Percentiles rank a stretch among this genome's conserved stretches.
phyloP scores from a whole-genome alignment of 257 asterid species.

The Capsicum chinense region DNA sequence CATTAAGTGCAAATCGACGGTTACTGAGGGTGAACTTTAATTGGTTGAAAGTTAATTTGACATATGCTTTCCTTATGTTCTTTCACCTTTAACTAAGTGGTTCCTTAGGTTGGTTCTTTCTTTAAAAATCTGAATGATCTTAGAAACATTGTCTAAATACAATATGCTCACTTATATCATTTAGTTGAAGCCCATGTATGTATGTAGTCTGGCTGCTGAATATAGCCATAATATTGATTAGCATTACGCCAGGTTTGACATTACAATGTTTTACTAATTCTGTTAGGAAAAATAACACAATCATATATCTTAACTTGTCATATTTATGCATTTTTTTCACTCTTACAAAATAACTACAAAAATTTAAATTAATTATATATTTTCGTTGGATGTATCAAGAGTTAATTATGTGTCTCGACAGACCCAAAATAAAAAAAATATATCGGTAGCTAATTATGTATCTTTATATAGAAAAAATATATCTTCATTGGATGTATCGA shows the following conservation, averaged over 20 bases:
- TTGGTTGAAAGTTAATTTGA: neutral
- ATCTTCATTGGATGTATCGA: too few relatives aligned
- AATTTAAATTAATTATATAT: too few relatives aligned
- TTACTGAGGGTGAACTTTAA: neutral
- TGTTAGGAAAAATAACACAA: too few relatives aligned
- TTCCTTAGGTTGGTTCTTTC: neutral
- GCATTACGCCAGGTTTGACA: neutral
- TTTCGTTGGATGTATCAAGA: too few relatives aligned
- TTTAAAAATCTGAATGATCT: neutral
- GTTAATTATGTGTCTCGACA: too few relatives aligned
- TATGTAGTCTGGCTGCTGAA: neutral
- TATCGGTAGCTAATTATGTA: too few relatives aligned
- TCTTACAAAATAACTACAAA: too few relatives aligned
- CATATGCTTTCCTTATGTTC: neutral
- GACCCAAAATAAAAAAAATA: too few relatives aligned
- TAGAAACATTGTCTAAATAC: neutral
- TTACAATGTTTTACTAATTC: neutral
- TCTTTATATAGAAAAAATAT: too few relatives aligned
- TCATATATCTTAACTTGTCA: too few relatives aligned
- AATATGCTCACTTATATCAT: neutral
- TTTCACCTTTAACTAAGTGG: neutral
- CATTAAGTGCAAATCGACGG: conserved; percentile 34
- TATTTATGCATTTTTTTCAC: too few relatives aligned
- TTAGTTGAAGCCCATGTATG: neutral
- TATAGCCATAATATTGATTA: neutral